phyloP scores from a whole-genome alignment of 192 early-diverging fungal species.

The Lobosporangium transversale region DNA sequence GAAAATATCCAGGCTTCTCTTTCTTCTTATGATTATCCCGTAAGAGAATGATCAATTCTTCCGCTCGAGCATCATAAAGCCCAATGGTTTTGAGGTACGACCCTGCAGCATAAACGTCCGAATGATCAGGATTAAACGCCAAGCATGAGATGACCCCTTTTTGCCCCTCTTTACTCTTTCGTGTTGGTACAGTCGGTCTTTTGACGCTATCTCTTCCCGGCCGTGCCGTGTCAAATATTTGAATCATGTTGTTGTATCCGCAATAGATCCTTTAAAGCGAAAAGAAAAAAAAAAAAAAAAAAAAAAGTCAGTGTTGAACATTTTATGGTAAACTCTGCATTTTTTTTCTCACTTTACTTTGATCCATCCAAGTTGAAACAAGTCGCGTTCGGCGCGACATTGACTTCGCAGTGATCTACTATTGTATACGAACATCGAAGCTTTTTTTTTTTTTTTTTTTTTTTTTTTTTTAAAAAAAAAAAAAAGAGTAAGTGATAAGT shows the following conservation, averaged over 20 bases:
- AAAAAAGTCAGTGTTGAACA: neutral
- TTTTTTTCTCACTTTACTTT: too few relatives aligned
- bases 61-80: conserved; percentile 66
- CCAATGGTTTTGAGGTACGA: conserved; percentile 76
- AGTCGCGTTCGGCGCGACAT: conserved; percentile 72
- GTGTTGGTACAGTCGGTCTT: conserved; percentile 63
- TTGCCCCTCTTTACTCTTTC: conserved; percentile 76
- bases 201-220: conserved; percentile 67
- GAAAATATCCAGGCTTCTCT: neutral
- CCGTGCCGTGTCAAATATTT: conserved; percentile 74
- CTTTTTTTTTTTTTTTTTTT: too few relatives aligned
- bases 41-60: conserved; percentile 64
- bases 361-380: conserved; percentile 75
- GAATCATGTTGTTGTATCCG: conserved; percentile 73
- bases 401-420: conserved; percentile 69
- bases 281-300: neutral
- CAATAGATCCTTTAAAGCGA: conserved; percentile 64
- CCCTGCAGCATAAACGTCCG: conserved; percentile 76
- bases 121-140: conserved; percentile 72
- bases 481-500: too few relatives aligned
- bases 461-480: too few relatives aligned
- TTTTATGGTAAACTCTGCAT: neutral
- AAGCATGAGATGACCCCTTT: conserved; percentile 82
- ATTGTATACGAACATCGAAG: conserved; percentile 75
- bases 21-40: conserved; percentile 38